Conservation (phyloP, 1,284 basidiomycete species). For the Golubevia pallescens region DNA sequence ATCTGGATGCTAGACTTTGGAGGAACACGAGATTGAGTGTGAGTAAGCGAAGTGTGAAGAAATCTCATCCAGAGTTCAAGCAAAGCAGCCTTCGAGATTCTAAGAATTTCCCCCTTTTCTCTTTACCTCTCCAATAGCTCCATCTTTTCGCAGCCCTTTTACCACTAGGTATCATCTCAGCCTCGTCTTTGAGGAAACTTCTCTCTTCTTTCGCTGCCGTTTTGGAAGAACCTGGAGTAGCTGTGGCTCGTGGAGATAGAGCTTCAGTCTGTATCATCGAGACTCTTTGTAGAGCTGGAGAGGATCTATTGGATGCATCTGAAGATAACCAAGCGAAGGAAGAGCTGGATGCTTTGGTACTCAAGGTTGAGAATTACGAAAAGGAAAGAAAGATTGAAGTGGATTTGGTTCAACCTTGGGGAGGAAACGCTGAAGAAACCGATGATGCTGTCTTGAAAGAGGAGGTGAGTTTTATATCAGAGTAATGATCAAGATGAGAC, state of each 20-base stretch:
- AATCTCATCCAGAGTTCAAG: neutral
- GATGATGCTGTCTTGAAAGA: slow-evolving; percentile 29
- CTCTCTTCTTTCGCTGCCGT: slow-evolving; percentile 47
- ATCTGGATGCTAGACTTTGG: slow-evolving; percentile 56
- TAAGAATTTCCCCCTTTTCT: neutral
- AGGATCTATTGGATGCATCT: slow-evolving; percentile 23
- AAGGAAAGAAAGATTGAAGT: slow-evolving; percentile 32
- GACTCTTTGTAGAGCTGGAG: slow-evolving; percentile 47
- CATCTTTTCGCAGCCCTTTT: slow-evolving; percentile 52
- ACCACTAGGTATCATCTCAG: slow-evolving; percentile 39
- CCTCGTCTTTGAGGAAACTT: slow-evolving; percentile 35
- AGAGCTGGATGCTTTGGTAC: slow-evolving; percentile 50
- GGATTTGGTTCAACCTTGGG: slow-evolving; percentile 34
- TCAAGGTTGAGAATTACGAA: slow-evolving; percentile 35
- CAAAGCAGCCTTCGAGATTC: neutral
- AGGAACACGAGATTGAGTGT: slow-evolving; percentile 48
- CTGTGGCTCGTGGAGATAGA: slow-evolving; percentile 40
- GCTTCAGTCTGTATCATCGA: slow-evolving; percentile 58
- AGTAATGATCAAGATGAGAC: no score
- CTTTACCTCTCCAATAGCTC: slow-evolving; percentile 14
- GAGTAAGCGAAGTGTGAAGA: neutral
- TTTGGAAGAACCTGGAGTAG: slow-evolving; percentile 50
- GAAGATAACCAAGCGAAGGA: slow-evolving; percentile 10
- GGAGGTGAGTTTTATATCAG: slow-evolving; percentile 17
- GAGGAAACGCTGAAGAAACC: slow-evolving; percentile 13